Evolutionary conservation across 805 yeast species (phyloP).

Genomic region (Priceomyces medius): DNA sequence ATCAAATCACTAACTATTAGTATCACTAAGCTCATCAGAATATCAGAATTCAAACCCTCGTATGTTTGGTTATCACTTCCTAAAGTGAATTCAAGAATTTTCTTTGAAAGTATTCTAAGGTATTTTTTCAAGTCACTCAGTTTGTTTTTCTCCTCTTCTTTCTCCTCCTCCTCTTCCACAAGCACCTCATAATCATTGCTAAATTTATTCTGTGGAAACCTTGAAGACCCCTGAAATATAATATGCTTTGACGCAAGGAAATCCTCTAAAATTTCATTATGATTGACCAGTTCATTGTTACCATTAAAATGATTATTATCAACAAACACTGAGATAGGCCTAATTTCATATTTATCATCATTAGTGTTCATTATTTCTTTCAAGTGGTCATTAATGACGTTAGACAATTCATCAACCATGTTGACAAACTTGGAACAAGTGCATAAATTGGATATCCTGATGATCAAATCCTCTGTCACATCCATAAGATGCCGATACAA

Average conservation of each 20-base stretch:
- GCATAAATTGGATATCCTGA: slow-evolving; percentile 14
- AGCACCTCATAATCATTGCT: background rate
- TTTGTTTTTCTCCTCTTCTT: background rate
- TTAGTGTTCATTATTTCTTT: slow-evolving; percentile 12
- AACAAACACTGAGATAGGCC: slow-evolving; percentile 13
- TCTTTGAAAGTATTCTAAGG: slow-evolving; percentile 22
- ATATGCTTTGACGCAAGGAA: slow-evolving; percentile 18
- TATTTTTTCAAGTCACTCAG: slow-evolving; percentile 14
- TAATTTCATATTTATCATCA: slow-evolving; percentile 12
- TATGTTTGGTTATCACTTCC: slow-evolving; percentile 5
- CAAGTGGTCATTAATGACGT: slow-evolving; percentile 23
- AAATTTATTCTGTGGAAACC: too few species aligned
- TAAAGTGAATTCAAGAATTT: slow-evolving; percentile 19
- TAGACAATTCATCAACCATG: slow-evolving; percentile 24
- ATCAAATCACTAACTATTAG: slow-evolving; percentile 31
- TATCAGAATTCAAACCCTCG: slow-evolving; percentile 22
- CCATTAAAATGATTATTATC: background rate
- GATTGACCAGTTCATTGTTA: slow-evolving; percentile 2
- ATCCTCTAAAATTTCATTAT: slow-evolving; percentile 10
- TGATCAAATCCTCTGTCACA: slow-evolving; percentile 22
- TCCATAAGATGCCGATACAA: slow-evolving; percentile 26
- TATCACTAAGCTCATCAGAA: slow-evolving; percentile 20
- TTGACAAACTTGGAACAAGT: slow-evolving; percentile 13
- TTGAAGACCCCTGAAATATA: slow-evolving; percentile 14
- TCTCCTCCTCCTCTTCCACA: background rate